Conservation (phyloP, 352 stramenopile genomes). For the Phytopythium oedochilum region DNA sequence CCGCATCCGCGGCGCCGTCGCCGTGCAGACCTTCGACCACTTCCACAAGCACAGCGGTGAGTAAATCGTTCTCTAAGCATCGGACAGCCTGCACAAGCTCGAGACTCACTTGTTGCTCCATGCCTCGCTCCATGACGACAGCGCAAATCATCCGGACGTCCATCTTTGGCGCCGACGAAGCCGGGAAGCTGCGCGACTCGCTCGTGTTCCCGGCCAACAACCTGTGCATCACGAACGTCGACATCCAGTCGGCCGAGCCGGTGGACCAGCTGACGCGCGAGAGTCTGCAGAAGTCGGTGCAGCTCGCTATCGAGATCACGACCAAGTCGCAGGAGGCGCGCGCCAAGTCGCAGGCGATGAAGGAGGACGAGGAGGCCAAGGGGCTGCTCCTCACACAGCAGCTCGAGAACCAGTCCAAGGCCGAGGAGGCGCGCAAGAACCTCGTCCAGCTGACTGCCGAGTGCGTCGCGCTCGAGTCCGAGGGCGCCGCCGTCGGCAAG, state of each 20-base stretch:
- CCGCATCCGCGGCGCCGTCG: conserved; percentile 68
- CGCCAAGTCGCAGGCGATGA: conserved; percentile 74
- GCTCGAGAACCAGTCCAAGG: conserved; percentile 71
- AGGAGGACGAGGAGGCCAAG: conserved; percentile 79
- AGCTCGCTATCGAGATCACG: conserved; percentile 84
- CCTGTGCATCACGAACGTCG: conserved; percentile 77
- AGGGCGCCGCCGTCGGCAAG: conserved; percentile 54
- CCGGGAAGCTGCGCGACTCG: conserved; percentile 42
- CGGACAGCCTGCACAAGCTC: not conserved
- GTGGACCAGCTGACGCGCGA: conserved; percentile 68
- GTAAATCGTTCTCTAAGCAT: not conserved
- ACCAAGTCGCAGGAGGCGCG: conserved; percentile 79
- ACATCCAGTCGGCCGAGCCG: conserved; percentile 75
- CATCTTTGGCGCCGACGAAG: conserved; percentile 67
- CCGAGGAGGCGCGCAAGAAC: conserved; percentile 68
- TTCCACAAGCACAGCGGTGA: conserved; percentile 81
- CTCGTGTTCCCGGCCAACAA: conserved; percentile 73
- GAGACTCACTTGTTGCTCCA: not conserved
- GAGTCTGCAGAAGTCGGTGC: conserved; percentile 77
- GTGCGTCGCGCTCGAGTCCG: conserved; percentile 62
- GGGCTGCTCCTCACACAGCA: conserved; percentile 66
- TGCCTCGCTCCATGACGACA: no score
- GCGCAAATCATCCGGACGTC: conserved; percentile 71
- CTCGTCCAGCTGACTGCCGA: conserved; percentile 71
- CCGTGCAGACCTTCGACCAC: conserved; percentile 69